Evolutionary conservation across 768 basidiomycete species (phyloP).

Genomic region (Tricholoma bakamatsutake): DNA sequence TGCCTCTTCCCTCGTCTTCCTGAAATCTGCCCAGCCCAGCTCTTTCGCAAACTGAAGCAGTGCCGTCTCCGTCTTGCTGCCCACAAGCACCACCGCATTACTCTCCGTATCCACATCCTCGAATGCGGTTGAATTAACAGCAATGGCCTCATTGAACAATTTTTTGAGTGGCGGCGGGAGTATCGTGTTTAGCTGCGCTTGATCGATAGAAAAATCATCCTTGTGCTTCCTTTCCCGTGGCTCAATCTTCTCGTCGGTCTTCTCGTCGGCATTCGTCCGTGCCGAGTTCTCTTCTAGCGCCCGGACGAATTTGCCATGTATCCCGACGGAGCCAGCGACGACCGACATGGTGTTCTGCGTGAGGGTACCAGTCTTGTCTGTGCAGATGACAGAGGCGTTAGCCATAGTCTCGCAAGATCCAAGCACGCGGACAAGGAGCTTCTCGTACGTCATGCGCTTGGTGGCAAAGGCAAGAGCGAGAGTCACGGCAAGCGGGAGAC

Average conservation of each 20-base stretch:
- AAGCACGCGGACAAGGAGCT: conserved; percentile 90
- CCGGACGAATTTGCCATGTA: conserved; percentile 91
- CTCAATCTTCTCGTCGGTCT: conserved; percentile 20
- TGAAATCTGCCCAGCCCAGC: conserved; percentile 72
- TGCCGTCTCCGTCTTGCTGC: conserved; percentile 94
- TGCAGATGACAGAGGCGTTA: conserved; percentile 92
- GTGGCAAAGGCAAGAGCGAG: conserved; percentile 96
- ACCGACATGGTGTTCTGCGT: conserved; percentile 95
- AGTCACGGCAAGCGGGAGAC: conserved; percentile 92
- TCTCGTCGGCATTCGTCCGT: conserved; percentile 57
- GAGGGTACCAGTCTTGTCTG: conserved; percentile 95
- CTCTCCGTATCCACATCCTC: conserved; percentile 67
- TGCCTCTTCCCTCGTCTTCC: conserved; percentile 52
- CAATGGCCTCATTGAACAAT: conserved; percentile 80
- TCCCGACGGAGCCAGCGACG: conserved; percentile 91
- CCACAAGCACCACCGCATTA: conserved; percentile 63
- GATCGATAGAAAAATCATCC: conserved; percentile 85
- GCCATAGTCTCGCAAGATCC: conserved; percentile 99
- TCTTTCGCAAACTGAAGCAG: conserved; percentile 81
- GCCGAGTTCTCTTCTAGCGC: conserved; percentile 63
- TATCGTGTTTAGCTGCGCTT: conserved; percentile 56
- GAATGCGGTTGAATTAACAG: conserved; percentile 93
- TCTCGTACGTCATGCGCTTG: conserved; percentile 95
- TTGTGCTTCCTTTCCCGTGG: conserved; percentile 38
- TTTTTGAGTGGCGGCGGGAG: conserved; percentile 55